Evolutionary conservation across 2,329 filamentous ascomycete genomes (phyloP), one percentile per base, ranked within the genome.

Genomic region (Diaporthe sp.): DNA sequence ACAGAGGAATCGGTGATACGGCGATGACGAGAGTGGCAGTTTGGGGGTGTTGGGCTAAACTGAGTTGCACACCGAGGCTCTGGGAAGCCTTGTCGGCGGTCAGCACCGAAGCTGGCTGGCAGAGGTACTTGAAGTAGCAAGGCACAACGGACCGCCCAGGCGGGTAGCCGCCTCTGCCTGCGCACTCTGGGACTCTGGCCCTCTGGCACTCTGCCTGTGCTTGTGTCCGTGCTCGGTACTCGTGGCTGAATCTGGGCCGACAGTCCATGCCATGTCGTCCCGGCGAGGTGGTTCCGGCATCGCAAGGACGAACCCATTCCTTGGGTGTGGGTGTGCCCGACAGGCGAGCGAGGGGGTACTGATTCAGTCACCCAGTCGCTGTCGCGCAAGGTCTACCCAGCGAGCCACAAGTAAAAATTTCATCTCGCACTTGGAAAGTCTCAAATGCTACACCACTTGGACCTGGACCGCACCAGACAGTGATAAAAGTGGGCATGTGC

Each of bases 51-150:
- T 68, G 62, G 46, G 65, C 65, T 55, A 70, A 25, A 42, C 65
- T 70, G 49, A 19, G 65, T 70, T 70, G 65, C 49, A 70, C 65
- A 70, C 65, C 65, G 65, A 70, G 34, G 65, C 65, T 55, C 65
- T 39, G 49, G 65, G 65, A 68, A 68, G 46, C 44, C 65, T 53
- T 68, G 65, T 68, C 65, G 65, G 49, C 65, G 65, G 65, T 53
- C 65, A 68, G 65, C 65, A n/a, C 46, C 65, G 65, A 68, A 17
- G 31, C 31, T 53, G 31, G 31, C 61, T 67, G 42, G 44, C 60
- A 22, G 13, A 8, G 34, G 34, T 34, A 34, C 34, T 34, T 34
- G 34, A 34, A 22, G 28, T 37, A 34, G 44, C 44, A 15, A 42
- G 34, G n/a, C 65, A 53, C 53, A 61, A 28, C 46, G 51, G 34